A percentile compares a stretch with the other conserved stretches of the same genome.
Conservation (phyloP, 306 rosid genomes). For the Quercus robur region DNA sequence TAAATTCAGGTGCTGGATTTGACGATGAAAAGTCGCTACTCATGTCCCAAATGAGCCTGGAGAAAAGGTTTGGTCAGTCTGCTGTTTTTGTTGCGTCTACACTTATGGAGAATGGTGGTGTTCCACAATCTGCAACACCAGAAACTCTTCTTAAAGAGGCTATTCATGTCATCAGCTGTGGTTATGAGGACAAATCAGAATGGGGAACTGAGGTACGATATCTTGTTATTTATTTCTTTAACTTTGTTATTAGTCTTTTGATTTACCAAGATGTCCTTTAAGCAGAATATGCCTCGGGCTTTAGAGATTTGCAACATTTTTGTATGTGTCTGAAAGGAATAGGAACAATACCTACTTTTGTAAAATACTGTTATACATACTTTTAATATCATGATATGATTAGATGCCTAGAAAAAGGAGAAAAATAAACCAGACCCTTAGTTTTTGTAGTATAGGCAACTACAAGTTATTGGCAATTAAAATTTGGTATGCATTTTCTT, state of each 20-base stretch:
- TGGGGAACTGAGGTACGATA: slow-evolving; percentile 85
- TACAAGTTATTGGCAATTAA: background rate
- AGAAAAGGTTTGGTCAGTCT: slow-evolving; percentile 94
- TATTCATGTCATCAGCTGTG: slow-evolving; percentile 98
- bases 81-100: slow-evolving; percentile 93
- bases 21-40: slow-evolving; percentile 86
- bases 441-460: background rate
- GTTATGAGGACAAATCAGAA: slow-evolving; percentile 91
- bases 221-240: slow-evolving; percentile 14
- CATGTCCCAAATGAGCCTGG: slow-evolving; percentile 93
- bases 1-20: slow-evolving; percentile 72
- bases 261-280: background rate
- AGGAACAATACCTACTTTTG: background rate
- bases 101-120: slow-evolving; percentile 98
- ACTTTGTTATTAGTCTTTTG: slow-evolving; percentile 4
- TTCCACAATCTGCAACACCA: slow-evolving; percentile 94
- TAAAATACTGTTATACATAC: too few relatives aligned
- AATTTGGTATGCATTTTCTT: background rate
- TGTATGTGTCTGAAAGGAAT: background rate
- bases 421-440: background rate
- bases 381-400: background rate
- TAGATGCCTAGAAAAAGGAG: too few relatives aligned
- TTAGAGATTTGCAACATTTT: background rate
- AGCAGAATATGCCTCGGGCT: background rate
- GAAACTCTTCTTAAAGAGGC: slow-evolving; percentile 98